Base-by-base conservation (phyloP, 2,329 filamentous ascomycete species). In the Pseudonectria buxi region DNA sequence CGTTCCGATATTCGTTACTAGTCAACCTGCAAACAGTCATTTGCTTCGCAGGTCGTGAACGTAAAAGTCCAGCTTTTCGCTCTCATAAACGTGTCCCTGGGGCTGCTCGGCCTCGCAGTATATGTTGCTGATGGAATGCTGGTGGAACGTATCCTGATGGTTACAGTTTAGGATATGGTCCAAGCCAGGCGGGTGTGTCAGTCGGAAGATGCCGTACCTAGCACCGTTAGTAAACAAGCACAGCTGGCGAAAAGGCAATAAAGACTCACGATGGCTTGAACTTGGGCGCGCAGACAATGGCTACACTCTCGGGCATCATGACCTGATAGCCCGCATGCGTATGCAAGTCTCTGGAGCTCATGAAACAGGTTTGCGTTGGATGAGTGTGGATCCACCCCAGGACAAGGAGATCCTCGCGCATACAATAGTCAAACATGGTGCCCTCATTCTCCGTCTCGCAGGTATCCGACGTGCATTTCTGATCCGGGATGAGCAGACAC, bases 381-480 rank as follows among this genome's bases (percentile, higher is more conserved):
- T 98, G 92, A 0, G 92, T 98, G 57, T 98, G 92, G 42, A 98
- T 98, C 92, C 92, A 98, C 26, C 90, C 90, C 5, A 95, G 72
- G 35, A 94, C 79, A 59, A 95, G 76, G 25, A 96, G 63, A 41
- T 94, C 85, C 53, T 94, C 78, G 5, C 71, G 72, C 50, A 92
- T 85, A 55, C 89, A 94, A 58, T 90, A 95, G 37, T 95, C 87
- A 49, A 95, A 89, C 18, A 95, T 72, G 1, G 79, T 78, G 22
- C 76, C 75, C 58, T 94, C 88, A 47, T 95, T 92, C 31, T 87
- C 78, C 14, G 87, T 96, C 61, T 96, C 90, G 59, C 92, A 98
- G 0, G 92, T 96, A 55, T 98, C 90, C 3, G 83, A 81, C 0
- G 90, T 95, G 53, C 83, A 83, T 35, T 79, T 83, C 58, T 98